Conservation (phyloP, 257 asterid genomes). For the Solanum sejunctum region DNA sequence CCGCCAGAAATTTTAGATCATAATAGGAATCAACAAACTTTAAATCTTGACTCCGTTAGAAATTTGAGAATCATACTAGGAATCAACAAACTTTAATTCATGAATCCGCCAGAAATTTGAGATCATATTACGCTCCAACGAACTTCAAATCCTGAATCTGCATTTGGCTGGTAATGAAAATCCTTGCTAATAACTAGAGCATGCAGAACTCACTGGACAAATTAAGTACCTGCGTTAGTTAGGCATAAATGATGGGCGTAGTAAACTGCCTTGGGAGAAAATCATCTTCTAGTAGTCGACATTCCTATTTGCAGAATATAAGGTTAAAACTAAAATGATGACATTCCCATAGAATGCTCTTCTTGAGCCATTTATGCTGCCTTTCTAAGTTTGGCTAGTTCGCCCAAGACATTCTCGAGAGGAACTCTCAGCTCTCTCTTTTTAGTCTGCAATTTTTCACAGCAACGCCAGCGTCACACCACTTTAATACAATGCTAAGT, state of each 20-base stretch:
- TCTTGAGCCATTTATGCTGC: neutral
- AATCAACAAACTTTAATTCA: neutral
- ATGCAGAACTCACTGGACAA: neutral
- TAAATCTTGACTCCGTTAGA: too few relatives aligned
- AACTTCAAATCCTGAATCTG: too few relatives aligned
- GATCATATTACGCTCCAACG: too few relatives aligned
- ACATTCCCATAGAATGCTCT: neutral
- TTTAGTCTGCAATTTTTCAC: conserved; percentile 27
- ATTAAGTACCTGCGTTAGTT: too few relatives aligned
- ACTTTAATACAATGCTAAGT: neutral
- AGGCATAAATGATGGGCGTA: too few relatives aligned
- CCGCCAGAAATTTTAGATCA: too few relatives aligned
- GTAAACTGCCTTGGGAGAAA: too few relatives aligned
- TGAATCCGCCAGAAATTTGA: too few relatives aligned
- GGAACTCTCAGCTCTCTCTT: conserved; percentile 36
- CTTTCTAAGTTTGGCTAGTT: conserved; percentile 39
- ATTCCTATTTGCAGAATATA: too few relatives aligned
- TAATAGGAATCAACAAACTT: too few relatives aligned
- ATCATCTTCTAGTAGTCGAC: too few relatives aligned
- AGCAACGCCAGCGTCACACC: neutral
- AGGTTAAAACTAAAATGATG: neutral
- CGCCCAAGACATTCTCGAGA: conserved; percentile 38
- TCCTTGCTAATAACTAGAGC: neutral
- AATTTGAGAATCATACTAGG: neutral
- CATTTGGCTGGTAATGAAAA: neutral